These are phyloP conservation scores for Sporothrix mexicana DNA, from an alignment of 2,329 filamentous ascomycete species.

Conservation along the genomic window DNA sequence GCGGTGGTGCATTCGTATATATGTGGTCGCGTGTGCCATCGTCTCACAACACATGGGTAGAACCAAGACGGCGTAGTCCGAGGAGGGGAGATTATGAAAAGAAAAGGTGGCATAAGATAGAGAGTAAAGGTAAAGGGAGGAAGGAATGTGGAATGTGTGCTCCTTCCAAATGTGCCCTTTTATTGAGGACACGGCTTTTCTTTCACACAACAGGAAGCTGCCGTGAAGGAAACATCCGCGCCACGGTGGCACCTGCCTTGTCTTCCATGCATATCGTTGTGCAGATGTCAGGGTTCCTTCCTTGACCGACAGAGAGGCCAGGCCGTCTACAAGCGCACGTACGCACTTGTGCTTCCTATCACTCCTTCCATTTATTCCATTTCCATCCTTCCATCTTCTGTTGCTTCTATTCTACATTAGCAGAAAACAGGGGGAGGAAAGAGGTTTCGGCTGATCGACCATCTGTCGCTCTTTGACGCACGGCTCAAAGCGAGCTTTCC, in stretches of 20 bases:
- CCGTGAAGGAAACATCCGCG: not conserved
- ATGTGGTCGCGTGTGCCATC: not conserved
- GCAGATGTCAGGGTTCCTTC: conserved; percentile 38
- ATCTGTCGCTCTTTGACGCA: not conserved
- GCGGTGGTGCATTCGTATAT: not conserved
- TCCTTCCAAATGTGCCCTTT: no score
- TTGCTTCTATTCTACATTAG: not conserved
- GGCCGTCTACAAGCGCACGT: not conserved
- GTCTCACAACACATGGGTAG: not conserved
- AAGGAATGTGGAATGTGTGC: not conserved
- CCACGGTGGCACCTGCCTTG: conserved; percentile 5
- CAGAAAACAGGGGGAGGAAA: not conserved
- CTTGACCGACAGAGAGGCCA: not conserved
- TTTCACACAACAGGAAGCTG: no score
- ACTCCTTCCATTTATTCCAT: no score
- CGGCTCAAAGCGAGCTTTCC: conserved; percentile 9
- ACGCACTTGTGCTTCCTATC: not conserved
- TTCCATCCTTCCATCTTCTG: not conserved
- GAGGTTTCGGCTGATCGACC: not conserved
- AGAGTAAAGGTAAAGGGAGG: not conserved
- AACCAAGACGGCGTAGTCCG: conserved; percentile 10
- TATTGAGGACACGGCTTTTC: no score
- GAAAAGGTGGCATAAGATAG: not conserved
- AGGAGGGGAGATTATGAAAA: not conserved
- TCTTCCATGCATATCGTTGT: conserved; percentile 12